Percentiles rank a stretch among this genome's conserved stretches.
phyloP scores from a whole-genome alignment of 1,139 yeast species.

The Magnusiomyces ingens region DNA sequence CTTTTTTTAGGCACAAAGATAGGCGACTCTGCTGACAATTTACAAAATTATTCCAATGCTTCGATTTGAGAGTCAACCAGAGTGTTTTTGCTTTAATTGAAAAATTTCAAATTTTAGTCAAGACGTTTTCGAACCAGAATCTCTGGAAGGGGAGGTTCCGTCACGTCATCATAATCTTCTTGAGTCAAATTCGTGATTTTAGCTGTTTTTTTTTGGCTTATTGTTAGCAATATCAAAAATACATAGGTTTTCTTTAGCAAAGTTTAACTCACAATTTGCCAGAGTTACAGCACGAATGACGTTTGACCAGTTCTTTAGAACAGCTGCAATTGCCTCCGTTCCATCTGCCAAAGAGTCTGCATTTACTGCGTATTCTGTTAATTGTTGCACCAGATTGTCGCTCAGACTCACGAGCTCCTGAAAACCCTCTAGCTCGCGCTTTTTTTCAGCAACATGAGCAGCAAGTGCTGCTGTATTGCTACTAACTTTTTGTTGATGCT shows the following conservation, averaged over 20 bases:
- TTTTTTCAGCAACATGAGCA: slow-evolving; percentile 35
- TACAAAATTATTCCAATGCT: no score
- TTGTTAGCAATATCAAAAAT: slow-evolving; percentile 22
- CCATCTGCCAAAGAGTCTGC: slow-evolving; percentile 50
- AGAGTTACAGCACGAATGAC: slow-evolving; percentile 59
- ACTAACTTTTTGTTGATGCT: not conserved
- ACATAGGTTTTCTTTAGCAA: not conserved
- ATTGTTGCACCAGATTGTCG: slow-evolving; percentile 40
- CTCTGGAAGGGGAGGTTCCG: slow-evolving; percentile 49
- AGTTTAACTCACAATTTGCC: slow-evolving; percentile 40
- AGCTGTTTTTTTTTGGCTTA: slow-evolving; percentile 27
- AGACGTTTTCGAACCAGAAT: slow-evolving; percentile 61
- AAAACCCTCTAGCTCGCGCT: slow-evolving; percentile 47
- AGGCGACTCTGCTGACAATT: no score
- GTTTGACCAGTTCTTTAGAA: slow-evolving; percentile 59
- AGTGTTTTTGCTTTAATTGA: no score
- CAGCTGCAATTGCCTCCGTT: slow-evolving; percentile 40
- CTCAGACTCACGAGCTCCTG: slow-evolving; percentile 47
- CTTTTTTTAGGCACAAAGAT: no score
- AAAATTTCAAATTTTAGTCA: no score
- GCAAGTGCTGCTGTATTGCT: slow-evolving; percentile 18
- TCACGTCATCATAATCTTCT: slow-evolving; percentile 39
- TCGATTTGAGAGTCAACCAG: no score
- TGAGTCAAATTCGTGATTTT: slow-evolving; percentile 46
- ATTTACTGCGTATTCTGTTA: slow-evolving; percentile 45